Percentiles rank a stretch among this genome's conserved stretches.
phyloP scores from a whole-genome alignment of 106 monocot genomes.

The Allium cepa region DNA sequence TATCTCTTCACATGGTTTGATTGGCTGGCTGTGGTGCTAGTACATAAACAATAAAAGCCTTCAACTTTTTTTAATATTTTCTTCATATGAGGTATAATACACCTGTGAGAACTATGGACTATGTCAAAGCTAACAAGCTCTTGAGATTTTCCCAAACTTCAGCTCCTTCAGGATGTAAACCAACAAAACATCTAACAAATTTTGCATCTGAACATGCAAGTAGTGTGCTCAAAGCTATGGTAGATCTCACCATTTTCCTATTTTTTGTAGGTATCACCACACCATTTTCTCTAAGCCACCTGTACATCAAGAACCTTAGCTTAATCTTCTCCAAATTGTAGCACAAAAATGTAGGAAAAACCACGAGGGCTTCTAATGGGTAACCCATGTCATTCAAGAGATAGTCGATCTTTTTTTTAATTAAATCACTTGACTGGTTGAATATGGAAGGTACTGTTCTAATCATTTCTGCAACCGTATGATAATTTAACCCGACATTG shows the following conservation, averaged over 20 bases:
- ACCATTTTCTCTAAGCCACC: conserved; percentile 52
- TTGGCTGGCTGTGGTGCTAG: too few relatives aligned
- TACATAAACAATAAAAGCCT: too few relatives aligned
- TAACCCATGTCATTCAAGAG: conserved; percentile 57
- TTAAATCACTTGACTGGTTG: conserved; percentile 45
- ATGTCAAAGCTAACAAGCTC: conserved; percentile 10
- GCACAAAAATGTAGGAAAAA: conserved; percentile 59
- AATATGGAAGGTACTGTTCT: conserved; percentile 49
- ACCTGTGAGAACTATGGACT: not conserved
- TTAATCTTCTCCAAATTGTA: conserved; percentile 61
- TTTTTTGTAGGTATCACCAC: conserved; percentile 26
- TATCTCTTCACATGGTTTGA: too few relatives aligned
- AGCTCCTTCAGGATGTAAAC: conserved; percentile 45
- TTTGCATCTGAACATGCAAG: conserved; percentile 51
- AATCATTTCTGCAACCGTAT: conserved; percentile 46
- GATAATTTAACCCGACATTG: conserved; percentile 45
- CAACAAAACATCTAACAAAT: conserved; percentile 55
- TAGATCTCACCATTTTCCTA: conserved; percentile 21
- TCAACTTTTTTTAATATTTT: too few relatives aligned
- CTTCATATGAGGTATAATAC: too few relatives aligned
- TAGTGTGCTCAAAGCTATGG: conserved; percentile 51
- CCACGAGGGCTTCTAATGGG: conserved; percentile 31
- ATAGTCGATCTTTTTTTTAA: conserved; percentile 52
- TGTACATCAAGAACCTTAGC: conserved; percentile 54
- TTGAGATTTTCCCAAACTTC: conserved; percentile 52